A percentile compares a stretch with the other conserved stretches of the same genome.
Conservation (phyloP, 441 rosid genomes). For the Populus hybrid region DNA sequence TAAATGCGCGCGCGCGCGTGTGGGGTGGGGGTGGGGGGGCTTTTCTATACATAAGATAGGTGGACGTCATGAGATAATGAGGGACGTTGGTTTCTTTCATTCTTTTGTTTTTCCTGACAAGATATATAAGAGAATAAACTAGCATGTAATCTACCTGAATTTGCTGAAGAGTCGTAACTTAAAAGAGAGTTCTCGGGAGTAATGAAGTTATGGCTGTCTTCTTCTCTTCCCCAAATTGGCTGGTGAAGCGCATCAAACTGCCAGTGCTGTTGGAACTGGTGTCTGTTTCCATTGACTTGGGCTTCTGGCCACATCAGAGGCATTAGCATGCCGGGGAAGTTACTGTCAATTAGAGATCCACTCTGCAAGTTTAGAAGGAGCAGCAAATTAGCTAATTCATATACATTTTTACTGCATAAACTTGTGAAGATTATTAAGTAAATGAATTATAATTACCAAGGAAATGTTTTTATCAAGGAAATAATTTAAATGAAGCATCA, state of each 20-base stretch:
- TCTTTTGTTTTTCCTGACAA: background rate
- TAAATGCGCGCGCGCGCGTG: background rate
- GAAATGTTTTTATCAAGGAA: background rate
- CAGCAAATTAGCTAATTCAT: conserved; percentile 2
- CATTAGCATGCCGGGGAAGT: conserved; percentile 49
- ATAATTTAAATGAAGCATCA: background rate
- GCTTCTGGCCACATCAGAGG: conserved; percentile 67
- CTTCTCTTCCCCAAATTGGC: conserved; percentile 63
- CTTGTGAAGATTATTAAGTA: background rate
- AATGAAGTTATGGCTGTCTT: conserved; percentile 48
- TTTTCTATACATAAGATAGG: background rate
- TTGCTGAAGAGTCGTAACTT: conserved; percentile 53
- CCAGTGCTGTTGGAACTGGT: conserved; percentile 66
- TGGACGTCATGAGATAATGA: background rate
- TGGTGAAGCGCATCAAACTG: conserved; percentile 50
- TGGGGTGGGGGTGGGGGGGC: too few relatives aligned
- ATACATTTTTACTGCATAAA: background rate
- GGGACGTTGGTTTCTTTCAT: background rate
- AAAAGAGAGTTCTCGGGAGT: conserved; percentile 60
- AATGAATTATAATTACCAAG: background rate
- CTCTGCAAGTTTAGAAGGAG: conserved; percentile 40
- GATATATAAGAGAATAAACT: background rate
- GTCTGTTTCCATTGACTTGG: conserved; percentile 47
- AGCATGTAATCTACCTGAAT: conserved; percentile 52
- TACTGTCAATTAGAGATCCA: conserved; percentile 52